These are phyloP conservation scores for Pichia cephalocereana DNA, from an alignment of 805 yeast genomes.

Conservation along the genomic window DNA sequence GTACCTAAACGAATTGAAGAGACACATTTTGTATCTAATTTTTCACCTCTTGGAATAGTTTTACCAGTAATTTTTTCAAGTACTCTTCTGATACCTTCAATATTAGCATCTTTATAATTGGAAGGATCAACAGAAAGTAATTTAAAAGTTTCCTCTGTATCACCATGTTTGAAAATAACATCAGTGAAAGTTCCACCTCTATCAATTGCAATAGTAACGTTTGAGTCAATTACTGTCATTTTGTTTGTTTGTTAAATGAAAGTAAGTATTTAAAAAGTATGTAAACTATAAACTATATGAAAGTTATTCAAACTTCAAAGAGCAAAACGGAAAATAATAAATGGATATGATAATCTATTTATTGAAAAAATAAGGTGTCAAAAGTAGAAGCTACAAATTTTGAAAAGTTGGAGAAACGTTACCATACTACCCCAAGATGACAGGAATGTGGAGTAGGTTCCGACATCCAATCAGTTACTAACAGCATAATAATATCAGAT, in stretches of 20 bases:
- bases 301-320: too few species aligned
- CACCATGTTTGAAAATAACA: slow-evolving; percentile 47
- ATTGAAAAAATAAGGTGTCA: too few species aligned
- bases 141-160: slow-evolving; percentile 61
- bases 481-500: too few species aligned
- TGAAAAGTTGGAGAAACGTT: too few species aligned
- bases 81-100: slow-evolving; percentile 80
- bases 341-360: too few species aligned
- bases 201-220: slow-evolving; percentile 3
- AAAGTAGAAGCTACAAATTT: too few species aligned
- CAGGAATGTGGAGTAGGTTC: too few species aligned
- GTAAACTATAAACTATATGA: too few species aligned
- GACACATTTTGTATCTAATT: slow-evolving; percentile 53
- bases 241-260: neutral
- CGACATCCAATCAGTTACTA: too few species aligned
- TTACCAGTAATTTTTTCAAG: slow-evolving; percentile 50
- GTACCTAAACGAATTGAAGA: slow-evolving; percentile 81
- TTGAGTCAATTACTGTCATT: slow-evolving; percentile 1
- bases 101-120: slow-evolving; percentile 82
- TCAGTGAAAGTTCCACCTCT: slow-evolving; percentile 93
- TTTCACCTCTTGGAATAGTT: slow-evolving; percentile 47
- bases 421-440: too few species aligned
- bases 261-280: too few species aligned
- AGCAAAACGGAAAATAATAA: too few species aligned
- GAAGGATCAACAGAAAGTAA: slow-evolving; percentile 79